A percentile compares a stretch with the other conserved stretches of the same genome.
These are phyloP conservation scores for Phytophthora europaea DNA, from an alignment of 352 stramenopile species.

Conservation along the genomic window DNA sequence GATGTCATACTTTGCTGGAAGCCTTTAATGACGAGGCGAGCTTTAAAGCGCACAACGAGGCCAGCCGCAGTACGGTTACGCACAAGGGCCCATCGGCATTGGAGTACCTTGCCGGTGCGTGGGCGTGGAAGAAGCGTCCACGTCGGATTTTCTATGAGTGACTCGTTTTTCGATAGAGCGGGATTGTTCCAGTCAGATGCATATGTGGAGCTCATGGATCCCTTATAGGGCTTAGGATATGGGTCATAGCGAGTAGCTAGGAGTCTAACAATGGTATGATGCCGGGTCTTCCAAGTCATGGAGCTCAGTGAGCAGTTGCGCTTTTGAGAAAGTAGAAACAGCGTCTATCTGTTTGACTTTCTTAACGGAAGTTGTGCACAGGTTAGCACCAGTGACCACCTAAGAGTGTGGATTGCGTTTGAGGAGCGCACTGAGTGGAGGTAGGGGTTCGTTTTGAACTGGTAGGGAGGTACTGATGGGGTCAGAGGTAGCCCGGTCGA, in stretches of 20 bases:
- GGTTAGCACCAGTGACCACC: no score
- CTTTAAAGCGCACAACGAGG: slow-evolving; percentile 8
- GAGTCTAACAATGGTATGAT: neutral
- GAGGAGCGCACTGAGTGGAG: no score
- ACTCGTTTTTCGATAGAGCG: neutral
- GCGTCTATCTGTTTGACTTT: no score
- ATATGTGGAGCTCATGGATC: neutral
- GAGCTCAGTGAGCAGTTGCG: no score
- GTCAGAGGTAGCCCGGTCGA: neutral
- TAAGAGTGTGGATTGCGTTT: no score
- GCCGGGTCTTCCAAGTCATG: neutral
- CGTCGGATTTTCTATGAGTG: neutral
- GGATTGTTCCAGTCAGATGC: neutral
- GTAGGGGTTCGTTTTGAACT: no score
- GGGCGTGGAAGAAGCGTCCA: neutral
- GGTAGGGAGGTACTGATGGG: neutral
- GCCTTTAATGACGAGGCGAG: slow-evolving; percentile 4
- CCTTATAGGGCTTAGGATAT: neutral
- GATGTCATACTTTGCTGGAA: slow-evolving; percentile 3
- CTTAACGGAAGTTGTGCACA: no score
- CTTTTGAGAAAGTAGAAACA: no score
- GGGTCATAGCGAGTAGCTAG: neutral
- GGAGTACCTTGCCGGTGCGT: neutral
- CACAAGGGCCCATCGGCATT: slow-evolving; percentile 3
- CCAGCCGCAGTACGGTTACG: neutral